Base-by-base conservation (phyloP, 306 rosid genomes). In the Lablab purpureus region DNA sequence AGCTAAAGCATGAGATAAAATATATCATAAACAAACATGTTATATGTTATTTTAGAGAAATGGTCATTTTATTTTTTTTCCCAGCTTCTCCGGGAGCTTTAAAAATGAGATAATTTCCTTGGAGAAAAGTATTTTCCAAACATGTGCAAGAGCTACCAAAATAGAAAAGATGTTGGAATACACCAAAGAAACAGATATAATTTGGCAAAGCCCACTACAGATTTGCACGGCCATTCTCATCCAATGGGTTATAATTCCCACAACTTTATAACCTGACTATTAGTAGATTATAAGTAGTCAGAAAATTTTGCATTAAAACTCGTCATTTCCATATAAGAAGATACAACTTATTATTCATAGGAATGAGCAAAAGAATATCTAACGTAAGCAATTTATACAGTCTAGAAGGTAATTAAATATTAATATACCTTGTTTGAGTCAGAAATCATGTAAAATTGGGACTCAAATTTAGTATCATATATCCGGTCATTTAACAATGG, bases 371-470 rank as follows among this genome's bases (percentile, higher is more conserved):
- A 60, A 46, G 27, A 46, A 74, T 71, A 30, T 23, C 8, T 65
- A 52, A 80, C 22, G 17, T 1, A 65, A 72, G 47, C 25, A 30
- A 45, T 54, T 52, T 45, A 66, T 43, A 32, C 45, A 47, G 64
- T 23, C 18, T 74, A 23, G 40, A 68, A 37, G 28, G 50, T 67
- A 88, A 76, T n/a, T 43, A 65, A 78, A 50, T 30, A 71, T 62
- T 46, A 40, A 58, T 67, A 43, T 87, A 95, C 99, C 97, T 95
- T 95, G 80, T 93, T 92, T 40, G 88, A 54, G 67, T 95, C 97
- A 56, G 90, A 95, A 78, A 95, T 93, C 91, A 95, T 90, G 77
- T 91, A 95, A 85, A 95, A 91, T 54, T 95, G 99, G 63, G 99
- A 95, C 88, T 92, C 99, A 68, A 95, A 90, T 85, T 95, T 90